Evolutionary conservation across 1,284 basidiomycete genomes (phyloP), one percentile per base, ranked within the genome.

Genomic region (Boletus semigastroideus): DNA sequence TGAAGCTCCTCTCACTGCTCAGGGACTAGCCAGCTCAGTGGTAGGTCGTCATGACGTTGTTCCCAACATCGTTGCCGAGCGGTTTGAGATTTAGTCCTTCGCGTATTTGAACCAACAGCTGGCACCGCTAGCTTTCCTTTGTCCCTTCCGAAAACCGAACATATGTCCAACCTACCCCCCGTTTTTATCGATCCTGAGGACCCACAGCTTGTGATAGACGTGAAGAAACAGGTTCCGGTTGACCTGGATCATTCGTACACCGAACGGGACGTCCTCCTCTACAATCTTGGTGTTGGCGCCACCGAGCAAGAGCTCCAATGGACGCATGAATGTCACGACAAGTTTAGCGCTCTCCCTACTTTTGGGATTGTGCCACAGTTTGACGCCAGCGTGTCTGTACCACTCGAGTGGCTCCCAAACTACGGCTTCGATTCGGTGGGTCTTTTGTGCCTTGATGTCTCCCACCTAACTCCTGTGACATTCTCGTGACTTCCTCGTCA

Each of bases 341-440:
- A 87, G 27, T 99, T 99, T 72, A 72, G 82, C 53, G 86, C 89
- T 1, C 73, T 99, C 39, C 95, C 94, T 2, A 98, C 95, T 0
- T 99, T 97, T 65, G 96, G 94, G 52, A 95, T 99, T 43, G 82
- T 99, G 54, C 95, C 96, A n/a, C 94, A 94, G 68, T 94, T 98
- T 70, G 68, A 74, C 36, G 84, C 90, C 2, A 85, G 79, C 60
- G 25, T 25, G 25, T 76, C 78, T 4, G 75, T 90, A 7, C 68
- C 85, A n/a, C 74, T 94, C 40, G 93, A 92, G 73, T 96, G 87
- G 82, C 74, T 99, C 57, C 96, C 96, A 22, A 92, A 98, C 25
- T 25, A 6, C 25, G 25, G 25, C 73, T 99, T 88, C 76, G 95
- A 94, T 69, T 94, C 93, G 19, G 91, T 90, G 62, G 47, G 80